phyloP scores from a whole-genome alignment of 192 early-diverging fungal species.

The Borealophlyctis nickersoniae region DNA sequence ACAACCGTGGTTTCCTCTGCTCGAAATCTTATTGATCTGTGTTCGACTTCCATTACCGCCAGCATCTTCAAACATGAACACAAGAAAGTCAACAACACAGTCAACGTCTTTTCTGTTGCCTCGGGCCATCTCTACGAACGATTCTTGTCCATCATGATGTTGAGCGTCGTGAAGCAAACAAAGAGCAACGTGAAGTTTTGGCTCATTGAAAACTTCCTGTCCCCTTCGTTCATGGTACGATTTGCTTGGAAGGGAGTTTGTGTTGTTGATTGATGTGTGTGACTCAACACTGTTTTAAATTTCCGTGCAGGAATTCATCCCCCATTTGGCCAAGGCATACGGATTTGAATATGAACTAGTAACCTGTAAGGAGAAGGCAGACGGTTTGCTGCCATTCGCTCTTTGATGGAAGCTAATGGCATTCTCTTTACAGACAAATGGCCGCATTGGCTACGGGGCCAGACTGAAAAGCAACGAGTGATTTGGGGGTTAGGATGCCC shows the following conservation, averaged over 20 bases:
- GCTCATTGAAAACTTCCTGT: conserved; percentile 97
- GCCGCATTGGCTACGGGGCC: conserved; percentile 91
- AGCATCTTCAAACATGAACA: not conserved
- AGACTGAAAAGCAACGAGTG: conserved; percentile 92
- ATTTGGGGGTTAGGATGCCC: conserved; percentile 77
- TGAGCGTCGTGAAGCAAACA: conserved; percentile 85
- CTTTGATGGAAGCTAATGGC: not conserved
- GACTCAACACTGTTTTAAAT: not conserved
- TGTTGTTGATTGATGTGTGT: not conserved
- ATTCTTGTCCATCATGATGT: conserved; percentile 95
- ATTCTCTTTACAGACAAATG: conserved; percentile 67
- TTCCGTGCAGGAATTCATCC: conserved; percentile 70
- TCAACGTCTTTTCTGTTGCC: conserved; percentile 98
- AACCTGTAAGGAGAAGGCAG: conserved; percentile 54
- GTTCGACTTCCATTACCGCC: too few species aligned
- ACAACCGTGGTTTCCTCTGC: too few species aligned
- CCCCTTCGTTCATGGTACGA: conserved; percentile 85
- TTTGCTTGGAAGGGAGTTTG: not conserved
- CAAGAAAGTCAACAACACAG: conserved; percentile 39
- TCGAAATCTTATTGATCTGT: too few species aligned
- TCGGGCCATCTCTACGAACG: conserved; percentile 98
- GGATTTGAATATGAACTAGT: conserved; percentile 94
- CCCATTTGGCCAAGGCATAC: conserved; percentile 79
- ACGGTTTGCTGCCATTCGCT: conserved; percentile 1
- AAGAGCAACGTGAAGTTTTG: conserved; percentile 93